Percentiles rank a stretch among this genome's conserved stretches.
These are phyloP conservation scores for Pyricularia grisea DNA, from an alignment of 2,329 filamentous ascomycete species.

Conservation along the genomic window DNA sequence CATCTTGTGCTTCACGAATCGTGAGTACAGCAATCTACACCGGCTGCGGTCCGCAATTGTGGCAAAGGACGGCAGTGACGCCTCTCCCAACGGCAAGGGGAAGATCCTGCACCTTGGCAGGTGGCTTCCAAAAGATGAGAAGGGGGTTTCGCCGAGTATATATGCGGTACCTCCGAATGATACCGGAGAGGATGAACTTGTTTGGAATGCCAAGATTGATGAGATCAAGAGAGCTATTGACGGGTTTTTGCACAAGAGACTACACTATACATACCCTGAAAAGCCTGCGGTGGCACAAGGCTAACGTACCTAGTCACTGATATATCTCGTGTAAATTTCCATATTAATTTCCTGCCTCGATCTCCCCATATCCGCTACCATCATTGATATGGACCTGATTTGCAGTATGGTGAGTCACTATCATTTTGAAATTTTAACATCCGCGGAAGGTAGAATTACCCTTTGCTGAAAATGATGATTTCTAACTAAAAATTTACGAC, in stretches of 20 bases:
- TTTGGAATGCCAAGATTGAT: background rate
- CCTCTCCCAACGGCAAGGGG: conserved; percentile 11
- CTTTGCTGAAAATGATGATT: no score
- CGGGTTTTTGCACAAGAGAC: background rate
- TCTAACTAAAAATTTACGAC: no score
- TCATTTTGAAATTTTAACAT: no score
- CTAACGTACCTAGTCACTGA: background rate
- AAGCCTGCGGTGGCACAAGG: background rate
- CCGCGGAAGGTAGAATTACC: no score
- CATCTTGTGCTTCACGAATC: background rate
- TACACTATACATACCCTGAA: background rate
- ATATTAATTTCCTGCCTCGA: background rate
- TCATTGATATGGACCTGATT: no score
- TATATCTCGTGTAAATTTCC: background rate
- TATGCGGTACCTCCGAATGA: background rate
- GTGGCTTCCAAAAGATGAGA: conserved; percentile 8
- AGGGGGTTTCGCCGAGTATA: background rate
- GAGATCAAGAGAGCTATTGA: background rate
- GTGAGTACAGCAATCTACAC: background rate
- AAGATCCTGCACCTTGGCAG: conserved; percentile 17
- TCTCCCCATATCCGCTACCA: background rate
- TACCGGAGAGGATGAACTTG: background rate
- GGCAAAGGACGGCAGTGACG: background rate
- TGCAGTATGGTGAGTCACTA: no score
- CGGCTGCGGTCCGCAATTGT: background rate